Evolutionary conservation across 2,329 filamentous ascomycete genomes (phyloP).

Genomic region (Sclerotinia nivalis): DNA sequence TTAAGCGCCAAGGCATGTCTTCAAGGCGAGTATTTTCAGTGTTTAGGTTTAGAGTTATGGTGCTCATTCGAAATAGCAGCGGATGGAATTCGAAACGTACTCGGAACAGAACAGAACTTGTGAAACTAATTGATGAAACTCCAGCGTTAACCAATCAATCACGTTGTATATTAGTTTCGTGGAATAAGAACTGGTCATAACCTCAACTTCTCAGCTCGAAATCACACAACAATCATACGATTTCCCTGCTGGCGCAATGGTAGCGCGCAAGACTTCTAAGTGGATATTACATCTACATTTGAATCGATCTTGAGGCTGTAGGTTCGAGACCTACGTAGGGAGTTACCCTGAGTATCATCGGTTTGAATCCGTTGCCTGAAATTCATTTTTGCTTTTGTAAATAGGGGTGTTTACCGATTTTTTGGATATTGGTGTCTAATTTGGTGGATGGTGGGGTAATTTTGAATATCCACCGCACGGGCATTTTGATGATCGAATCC

Average conservation of each 20-base stretch:
- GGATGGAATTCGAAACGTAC: background rate
- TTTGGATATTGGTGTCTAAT: background rate
- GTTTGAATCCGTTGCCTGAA: background rate
- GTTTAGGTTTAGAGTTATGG: background rate
- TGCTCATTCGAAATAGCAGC: background rate
- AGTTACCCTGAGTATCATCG: constrained; percentile 1
- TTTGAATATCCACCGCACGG: background rate
- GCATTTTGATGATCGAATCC: background rate
- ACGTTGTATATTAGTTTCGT: rapidly evolving
- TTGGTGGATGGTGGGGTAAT: background rate
- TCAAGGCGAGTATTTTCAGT: background rate
- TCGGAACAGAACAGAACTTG: background rate
- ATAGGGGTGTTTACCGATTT: background rate
- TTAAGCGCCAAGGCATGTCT: no score
- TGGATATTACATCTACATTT: background rate
- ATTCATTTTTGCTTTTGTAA: background rate
- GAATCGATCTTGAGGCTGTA: constrained; percentile 6
- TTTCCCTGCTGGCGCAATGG: constrained; percentile 24
- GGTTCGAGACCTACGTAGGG: constrained; percentile 14
- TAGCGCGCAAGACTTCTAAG: constrained; percentile 24
- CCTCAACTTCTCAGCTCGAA: rapidly evolving
- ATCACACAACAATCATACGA: background rate
- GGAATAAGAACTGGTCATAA: rapidly evolving
- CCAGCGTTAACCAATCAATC: background rate
- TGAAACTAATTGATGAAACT: background rate